phyloP scores from a whole-genome alignment of 441 rosid species.

The Biscutella auriculata region DNA sequence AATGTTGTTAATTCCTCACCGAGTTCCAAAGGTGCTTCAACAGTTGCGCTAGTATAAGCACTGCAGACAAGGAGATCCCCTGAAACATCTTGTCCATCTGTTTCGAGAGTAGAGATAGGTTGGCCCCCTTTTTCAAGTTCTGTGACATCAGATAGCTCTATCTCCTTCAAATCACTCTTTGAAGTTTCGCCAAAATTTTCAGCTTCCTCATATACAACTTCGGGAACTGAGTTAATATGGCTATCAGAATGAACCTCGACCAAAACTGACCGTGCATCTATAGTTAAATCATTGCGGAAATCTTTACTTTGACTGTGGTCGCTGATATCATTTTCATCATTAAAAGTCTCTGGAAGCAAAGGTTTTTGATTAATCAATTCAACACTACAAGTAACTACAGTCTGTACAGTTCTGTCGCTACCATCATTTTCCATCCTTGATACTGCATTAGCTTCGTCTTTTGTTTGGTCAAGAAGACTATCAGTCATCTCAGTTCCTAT shows the following conservation, averaged over 20 bases:
- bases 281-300: constrained; percentile 16
- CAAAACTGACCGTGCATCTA: constrained; percentile 22
- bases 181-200: constrained; percentile 18
- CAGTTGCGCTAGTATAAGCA: constrained; percentile 12
- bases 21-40: constrained; percentile 22
- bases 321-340: constrained; percentile 18
- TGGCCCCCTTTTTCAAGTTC: constrained; percentile 26
- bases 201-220: constrained; percentile 24
- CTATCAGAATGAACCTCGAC: constrained; percentile 18
- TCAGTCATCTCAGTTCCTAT: constrained; percentile 21
- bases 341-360: constrained; percentile 8
- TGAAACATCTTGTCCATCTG: constrained; percentile 17
- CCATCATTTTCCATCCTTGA: constrained; percentile 32
- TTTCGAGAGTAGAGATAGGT: constrained; percentile 15
- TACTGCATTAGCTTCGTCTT: constrained; percentile 24
- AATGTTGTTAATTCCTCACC: constrained; percentile 11
- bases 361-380: constrained; percentile 28
- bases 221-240: constrained; percentile 12
- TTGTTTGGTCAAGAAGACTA: constrained; percentile 23
- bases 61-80: constrained; percentile 21
- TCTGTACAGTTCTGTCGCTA: constrained; percentile 12
- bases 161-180: constrained; percentile 9
- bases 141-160: constrained; percentile 26
- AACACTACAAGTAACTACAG: constrained; percentile 12
- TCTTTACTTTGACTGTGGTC: constrained; percentile 19